phyloP scores from a whole-genome alignment of 805 yeast species.

The Cyberlindnera xishuangbannaensis region DNA sequence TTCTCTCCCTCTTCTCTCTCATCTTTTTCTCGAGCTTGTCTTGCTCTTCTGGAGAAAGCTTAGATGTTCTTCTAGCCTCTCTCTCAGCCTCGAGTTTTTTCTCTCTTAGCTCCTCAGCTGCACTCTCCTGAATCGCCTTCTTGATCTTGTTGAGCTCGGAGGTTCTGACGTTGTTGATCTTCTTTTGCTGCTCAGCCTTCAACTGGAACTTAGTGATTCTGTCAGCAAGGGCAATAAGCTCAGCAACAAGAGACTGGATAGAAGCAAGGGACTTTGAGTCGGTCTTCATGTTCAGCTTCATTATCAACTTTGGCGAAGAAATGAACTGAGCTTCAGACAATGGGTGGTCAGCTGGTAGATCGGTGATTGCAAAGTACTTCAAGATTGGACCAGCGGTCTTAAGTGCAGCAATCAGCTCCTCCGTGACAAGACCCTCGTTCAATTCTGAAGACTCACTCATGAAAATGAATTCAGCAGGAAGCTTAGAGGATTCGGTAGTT shows the following conservation, averaged over 20 bases:
- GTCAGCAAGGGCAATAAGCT: constrained; percentile 50
- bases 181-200: constrained; percentile 71
- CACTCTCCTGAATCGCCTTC: constrained; percentile 58
- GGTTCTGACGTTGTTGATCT: constrained; percentile 73
- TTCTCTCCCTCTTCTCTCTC: constrained; percentile 75
- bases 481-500: constrained; percentile 62
- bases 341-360: constrained; percentile 75
- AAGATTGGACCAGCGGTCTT: constrained; percentile 40
- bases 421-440: constrained; percentile 55
- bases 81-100: constrained; percentile 67
- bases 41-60: constrained; percentile 71
- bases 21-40: constrained; percentile 73
- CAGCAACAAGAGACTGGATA: constrained; percentile 43
- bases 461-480: constrained; percentile 73
- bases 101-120: constrained; percentile 62
- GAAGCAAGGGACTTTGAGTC: constrained; percentile 44
- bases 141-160: constrained; percentile 63
- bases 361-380: constrained; percentile 74
- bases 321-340: constrained; percentile 46
- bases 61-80: constrained; percentile 53
- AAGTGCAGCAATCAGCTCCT: constrained; percentile 41
- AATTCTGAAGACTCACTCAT: constrained; percentile 88
- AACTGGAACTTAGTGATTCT: constrained; percentile 50
- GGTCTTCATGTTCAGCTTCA: constrained; percentile 49
- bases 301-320: constrained; percentile 43